Conservation (phyloP, 192 early-diverging fungal genomes). For the Coemansia sp. region DNA sequence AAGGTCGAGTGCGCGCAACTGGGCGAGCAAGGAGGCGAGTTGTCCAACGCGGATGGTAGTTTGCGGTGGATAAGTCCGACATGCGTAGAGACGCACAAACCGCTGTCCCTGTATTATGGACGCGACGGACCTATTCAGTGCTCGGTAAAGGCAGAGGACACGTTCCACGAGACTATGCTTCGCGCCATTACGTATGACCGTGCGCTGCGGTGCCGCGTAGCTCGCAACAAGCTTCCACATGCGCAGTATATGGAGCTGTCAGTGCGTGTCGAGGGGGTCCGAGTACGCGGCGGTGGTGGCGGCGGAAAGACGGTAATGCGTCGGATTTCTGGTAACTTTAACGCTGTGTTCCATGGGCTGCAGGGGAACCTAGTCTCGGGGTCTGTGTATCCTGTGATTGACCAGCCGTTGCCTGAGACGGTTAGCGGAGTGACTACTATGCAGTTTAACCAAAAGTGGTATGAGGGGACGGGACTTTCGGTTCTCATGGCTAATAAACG, state of each 20-base stretch:
- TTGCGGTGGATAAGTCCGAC: slow-evolving; percentile 20
- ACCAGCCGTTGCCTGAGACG: slow-evolving; percentile 37
- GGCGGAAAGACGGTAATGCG: background rate
- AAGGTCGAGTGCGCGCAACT: slow-evolving; percentile 31
- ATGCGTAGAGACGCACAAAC: slow-evolving; percentile 35
- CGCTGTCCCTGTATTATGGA: slow-evolving; percentile 37
- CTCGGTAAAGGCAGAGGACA: slow-evolving; percentile 29
- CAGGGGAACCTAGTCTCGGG: slow-evolving; percentile 31
- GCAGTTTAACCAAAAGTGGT: slow-evolving; percentile 49
- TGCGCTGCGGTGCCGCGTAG: slow-evolving; percentile 36
- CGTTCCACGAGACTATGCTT: slow-evolving; percentile 28
- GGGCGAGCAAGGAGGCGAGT: slow-evolving; percentile 11
- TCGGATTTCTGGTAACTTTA: slow-evolving; percentile 40
- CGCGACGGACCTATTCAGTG: slow-evolving; percentile 40
- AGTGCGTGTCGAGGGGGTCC: slow-evolving; percentile 9
- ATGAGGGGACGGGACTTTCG: slow-evolving; percentile 32
- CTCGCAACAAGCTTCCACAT: slow-evolving; percentile 14
- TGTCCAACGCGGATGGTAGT: background rate
- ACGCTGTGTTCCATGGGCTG: slow-evolving; percentile 40
- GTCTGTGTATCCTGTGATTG: slow-evolving; percentile 38
- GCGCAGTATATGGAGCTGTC: slow-evolving; percentile 24
- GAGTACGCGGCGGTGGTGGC: slow-evolving; percentile 2
- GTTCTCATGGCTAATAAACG: slow-evolving; percentile 49
- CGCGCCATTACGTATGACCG: background rate
- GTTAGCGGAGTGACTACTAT: slow-evolving; percentile 47